A percentile compares a stretch with the other conserved stretches of the same genome.
phyloP scores from a whole-genome alignment of 768 basidiomycete species.

The Hemileccinum impolitum region DNA sequence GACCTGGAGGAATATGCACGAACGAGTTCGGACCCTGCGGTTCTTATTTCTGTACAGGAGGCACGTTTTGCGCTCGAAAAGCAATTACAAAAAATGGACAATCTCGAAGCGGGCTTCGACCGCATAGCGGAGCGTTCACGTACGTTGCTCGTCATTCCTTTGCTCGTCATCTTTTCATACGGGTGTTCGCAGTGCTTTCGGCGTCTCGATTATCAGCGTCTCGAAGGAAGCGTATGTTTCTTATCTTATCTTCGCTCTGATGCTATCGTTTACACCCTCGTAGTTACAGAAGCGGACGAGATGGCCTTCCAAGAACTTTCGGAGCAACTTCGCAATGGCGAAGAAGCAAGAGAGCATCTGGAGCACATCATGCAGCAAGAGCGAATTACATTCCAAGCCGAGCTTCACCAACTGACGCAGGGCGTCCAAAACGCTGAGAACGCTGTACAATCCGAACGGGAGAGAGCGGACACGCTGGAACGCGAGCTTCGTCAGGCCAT shows the following conservation, averaged over 20 bases:
- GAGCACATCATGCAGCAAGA: constrained; percentile 60
- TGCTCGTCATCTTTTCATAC: neutral
- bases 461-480: constrained; percentile 54
- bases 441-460: constrained; percentile 41
- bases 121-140: constrained; percentile 81
- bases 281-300: constrained; percentile 74
- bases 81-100: constrained; percentile 74
- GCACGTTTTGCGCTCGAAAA: constrained; percentile 63
- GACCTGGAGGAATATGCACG: constrained; percentile 60
- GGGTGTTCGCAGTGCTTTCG: constrained; percentile 57
- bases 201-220: constrained; percentile 67
- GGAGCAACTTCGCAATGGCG: constrained; percentile 59
- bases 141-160: constrained; percentile 34
- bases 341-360: constrained; percentile 54
- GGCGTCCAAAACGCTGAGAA: constrained; percentile 41
- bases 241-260: neutral
- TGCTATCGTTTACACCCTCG: constrained; percentile 5
- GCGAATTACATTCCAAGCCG: constrained; percentile 49
- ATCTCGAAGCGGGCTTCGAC: constrained; percentile 77
- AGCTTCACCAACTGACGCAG: constrained; percentile 52
- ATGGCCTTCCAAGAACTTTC: constrained; percentile 69
- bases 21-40: constrained; percentile 41
- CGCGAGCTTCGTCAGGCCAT: constrained; percentile 61
- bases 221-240: constrained; percentile 64
- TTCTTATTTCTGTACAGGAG: constrained; percentile 57